Evolutionary conservation across 2,329 filamentous ascomycete species (phyloP), one percentile per base, ranked within the genome.

Genomic region (Pestalotiopsis sp.): DNA sequence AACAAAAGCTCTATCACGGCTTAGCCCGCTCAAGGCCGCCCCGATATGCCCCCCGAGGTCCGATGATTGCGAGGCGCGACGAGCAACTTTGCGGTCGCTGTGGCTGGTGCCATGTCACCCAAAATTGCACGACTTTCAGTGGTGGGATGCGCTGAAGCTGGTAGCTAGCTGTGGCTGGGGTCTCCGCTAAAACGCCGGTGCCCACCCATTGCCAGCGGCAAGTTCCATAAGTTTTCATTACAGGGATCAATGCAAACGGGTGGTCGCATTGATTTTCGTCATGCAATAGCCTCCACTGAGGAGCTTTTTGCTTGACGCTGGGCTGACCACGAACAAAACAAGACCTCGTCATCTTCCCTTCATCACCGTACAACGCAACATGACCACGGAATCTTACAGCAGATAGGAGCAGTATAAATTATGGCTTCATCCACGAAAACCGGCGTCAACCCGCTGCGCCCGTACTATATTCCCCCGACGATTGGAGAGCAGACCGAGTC

Each of bases 391-490:
- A 13, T 13, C 7, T 17, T 14, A 58, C 38, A 5, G 9, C 20
- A 20, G 38, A 17, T 24, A 64, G 62, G 30, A 24, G 52, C 44
- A 48, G 65, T 40, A 68, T 70, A 75, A 73, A 70, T 66, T 10
- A 86, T 85, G 82, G 78, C 82, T 71, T 80, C 81, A 65, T 76
- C 80, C 69, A 38, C 64, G 4, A 77, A 81, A 77, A 84, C 88
- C 73, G 83, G 81, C 68, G 82, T 84, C 59, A 89, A 89, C 78
- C 87, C 87, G 60, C 79, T 89, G 68, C 81, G 87, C 68, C 87
- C 87, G 10, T 89, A 89, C 73, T 89, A 89, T 74, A 81, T 85
- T 70, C 90, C 90, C 48, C 89, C 90, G 3, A 88, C 89, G 4
- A 89, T 92, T 69, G 89, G 90, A 44, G 81, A 88, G 39, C 83